phyloP scores from a whole-genome alignment of 75 land plant species.

The Cupressus sempervirens region DNA sequence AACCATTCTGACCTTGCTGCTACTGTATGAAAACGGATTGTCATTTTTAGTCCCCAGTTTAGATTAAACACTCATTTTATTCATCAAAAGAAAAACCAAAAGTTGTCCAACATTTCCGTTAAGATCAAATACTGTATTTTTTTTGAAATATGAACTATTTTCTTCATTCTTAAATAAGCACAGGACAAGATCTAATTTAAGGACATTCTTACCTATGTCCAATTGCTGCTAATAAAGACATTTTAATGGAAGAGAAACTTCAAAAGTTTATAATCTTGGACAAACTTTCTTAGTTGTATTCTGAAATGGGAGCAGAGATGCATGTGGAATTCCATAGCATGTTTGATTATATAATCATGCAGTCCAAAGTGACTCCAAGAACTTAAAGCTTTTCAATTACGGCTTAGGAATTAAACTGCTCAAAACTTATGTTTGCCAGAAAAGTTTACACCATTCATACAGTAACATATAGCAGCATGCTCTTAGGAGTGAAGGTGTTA shows the following conservation, averaged over 20 bases:
- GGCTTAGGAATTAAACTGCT: background rate
- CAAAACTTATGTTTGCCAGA: too few relatives aligned
- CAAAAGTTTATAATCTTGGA: background rate
- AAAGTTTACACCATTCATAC: too few relatives aligned
- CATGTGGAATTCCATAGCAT: background rate
- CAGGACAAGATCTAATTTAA: background rate
- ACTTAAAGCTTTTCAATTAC: background rate
- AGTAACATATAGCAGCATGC: too few relatives aligned
- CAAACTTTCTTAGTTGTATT: background rate
- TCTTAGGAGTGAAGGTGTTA: too few relatives aligned
- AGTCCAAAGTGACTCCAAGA: background rate
- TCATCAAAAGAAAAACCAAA: background rate
- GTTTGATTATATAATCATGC: too few relatives aligned
- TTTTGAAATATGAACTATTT: background rate
- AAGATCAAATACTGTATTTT: background rate
- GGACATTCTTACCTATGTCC: background rate
- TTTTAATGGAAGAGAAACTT: background rate
- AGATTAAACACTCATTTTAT: background rate
- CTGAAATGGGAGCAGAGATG: background rate
- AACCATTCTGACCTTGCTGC: background rate
- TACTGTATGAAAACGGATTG: background rate
- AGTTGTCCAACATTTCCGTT: background rate
- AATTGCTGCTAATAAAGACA: background rate
- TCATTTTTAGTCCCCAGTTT: background rate
- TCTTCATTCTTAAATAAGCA: background rate